Base-by-base conservation (phyloP, 2,329 filamentous ascomycete genomes). In the Colletotrichum musae region DNA sequence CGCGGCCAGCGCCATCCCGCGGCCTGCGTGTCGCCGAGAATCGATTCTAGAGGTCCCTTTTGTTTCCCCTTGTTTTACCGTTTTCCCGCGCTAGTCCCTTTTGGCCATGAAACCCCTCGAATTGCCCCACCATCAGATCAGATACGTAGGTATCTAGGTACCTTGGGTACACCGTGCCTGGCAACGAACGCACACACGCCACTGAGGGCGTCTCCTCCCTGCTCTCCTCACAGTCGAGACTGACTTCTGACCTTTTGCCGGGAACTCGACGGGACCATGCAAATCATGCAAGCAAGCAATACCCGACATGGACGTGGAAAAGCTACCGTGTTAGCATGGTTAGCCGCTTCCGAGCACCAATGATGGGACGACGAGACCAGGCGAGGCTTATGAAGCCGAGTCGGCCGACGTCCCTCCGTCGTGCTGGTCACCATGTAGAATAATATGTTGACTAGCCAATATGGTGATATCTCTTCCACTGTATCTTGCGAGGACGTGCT, bases 101-200 rank as follows among this genome's bases (percentile, higher is more conserved):
- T 64, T 68, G 5, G 52, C 54, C 24, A 45, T 53, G 58, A 69
- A 69, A 66, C 64, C 69, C 69, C 71, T 71, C 69, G 58, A 64
- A 64, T 36, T 62, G 70, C 70, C 70, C 70, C 66, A 70, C 66
- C 58, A 71, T 50, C 45, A 47, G 45, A 71, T 50, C 45, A 47
- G 45, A 18, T 18, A 47, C 21, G 21, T 24, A 24, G 21, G 21
- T 24, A 24, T 24, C 21, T 24, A 2, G 45, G 16, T 43, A n/a
- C 41, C 41, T 43, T 43, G 10, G 41, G 32, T 10, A 36, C 32
- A 36, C 32, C 32, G 32, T 36, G 32, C 32, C 32, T 36, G 32
- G 32, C 32, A 36, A 36, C 7, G 32, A 36, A 36, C 32, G 32
- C 41, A 43, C 41, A 15, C 4, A 15, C 41, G 16, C 41, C 41